phyloP scores from a whole-genome alignment of 176 grass and related monocot species.

The Carex pumila region DNA sequence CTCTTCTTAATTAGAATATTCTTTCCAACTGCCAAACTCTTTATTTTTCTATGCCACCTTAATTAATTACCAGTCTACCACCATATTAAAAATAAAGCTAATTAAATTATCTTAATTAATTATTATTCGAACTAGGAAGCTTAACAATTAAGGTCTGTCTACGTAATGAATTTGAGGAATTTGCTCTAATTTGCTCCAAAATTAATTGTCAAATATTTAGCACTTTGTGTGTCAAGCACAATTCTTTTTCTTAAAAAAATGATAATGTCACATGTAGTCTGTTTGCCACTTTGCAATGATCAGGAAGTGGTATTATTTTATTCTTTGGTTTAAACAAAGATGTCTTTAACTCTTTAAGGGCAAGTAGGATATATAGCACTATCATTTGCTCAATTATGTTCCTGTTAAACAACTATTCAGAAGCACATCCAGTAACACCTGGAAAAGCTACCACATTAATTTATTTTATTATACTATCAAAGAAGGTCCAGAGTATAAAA shows the following conservation, averaged over 20 bases:
- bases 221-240: slow-evolving; percentile 1
- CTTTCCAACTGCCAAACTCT: not conserved
- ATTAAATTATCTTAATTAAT: not conserved
- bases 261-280: slow-evolving; percentile 2
- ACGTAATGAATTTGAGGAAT: not conserved
- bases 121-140: not conserved
- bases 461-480: not conserved
- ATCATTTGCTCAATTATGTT: slow-evolving; percentile 20
- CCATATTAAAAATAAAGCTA: not conserved
- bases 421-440: slow-evolving; percentile 14
- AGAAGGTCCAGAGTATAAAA: not conserved
- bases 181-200: not conserved
- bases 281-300: slow-evolving; percentile 12
- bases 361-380: slow-evolving; percentile 1
- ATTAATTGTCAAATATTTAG: not conserved
- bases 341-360: not conserved
- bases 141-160: not conserved
- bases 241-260: not conserved
- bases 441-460: not conserved
- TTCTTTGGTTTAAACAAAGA: slow-evolving; percentile 8
- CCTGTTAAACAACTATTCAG: slow-evolving; percentile 5
- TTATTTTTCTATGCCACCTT: not conserved
- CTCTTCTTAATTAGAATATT: not conserved
- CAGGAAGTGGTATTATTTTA: not conserved
- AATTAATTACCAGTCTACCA: not conserved